phyloP scores from a whole-genome alignment of 2,329 filamentous ascomycete genomes.

The Torrubiella hemipterigena region DNA sequence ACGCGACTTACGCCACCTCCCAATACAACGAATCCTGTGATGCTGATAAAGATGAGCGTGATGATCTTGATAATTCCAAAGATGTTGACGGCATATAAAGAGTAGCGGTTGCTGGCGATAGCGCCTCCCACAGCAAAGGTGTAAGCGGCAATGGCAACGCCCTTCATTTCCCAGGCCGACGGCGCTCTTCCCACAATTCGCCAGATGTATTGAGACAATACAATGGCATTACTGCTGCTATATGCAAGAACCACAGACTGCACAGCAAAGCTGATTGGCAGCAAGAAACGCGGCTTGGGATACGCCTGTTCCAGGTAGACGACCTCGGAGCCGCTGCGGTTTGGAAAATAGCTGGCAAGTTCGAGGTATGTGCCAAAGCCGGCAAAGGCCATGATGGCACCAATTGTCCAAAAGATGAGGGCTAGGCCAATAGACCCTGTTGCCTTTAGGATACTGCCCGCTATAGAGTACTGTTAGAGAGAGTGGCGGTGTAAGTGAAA shows the following conservation, averaged over 20 bases:
- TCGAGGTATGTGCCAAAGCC: constrained; percentile 51
- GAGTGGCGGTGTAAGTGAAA: not conserved
- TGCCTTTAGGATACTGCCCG: constrained; percentile 42
- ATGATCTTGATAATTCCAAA: constrained; percentile 48
- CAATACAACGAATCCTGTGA: constrained; percentile 50
- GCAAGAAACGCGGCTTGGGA: constrained; percentile 50
- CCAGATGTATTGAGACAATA: constrained; percentile 52
- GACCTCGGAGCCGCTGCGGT: constrained; percentile 52
- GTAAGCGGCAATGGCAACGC: constrained; percentile 52
- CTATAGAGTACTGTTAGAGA: constrained; percentile 17
- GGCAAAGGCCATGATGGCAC: constrained; percentile 43
- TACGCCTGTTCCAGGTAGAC: constrained; percentile 59
- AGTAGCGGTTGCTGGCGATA: constrained; percentile 43
- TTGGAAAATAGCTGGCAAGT: constrained; percentile 52
- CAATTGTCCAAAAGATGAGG: constrained; percentile 53
- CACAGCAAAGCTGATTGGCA: constrained; percentile 52
- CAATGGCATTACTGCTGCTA: constrained; percentile 53
- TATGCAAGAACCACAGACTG: constrained; percentile 53
- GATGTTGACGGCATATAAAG: constrained; percentile 40
- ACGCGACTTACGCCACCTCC: constrained; percentile 20
- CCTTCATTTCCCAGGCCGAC: constrained; percentile 53
- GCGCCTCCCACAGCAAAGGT: constrained; percentile 39
- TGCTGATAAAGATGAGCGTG: constrained; percentile 49
- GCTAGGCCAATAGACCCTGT: constrained; percentile 51
- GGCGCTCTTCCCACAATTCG: constrained; percentile 37